Evolutionary conservation across 768 basidiomycete species (phyloP), one percentile per base, ranked within the genome.

Genomic region (Tulasnella sp.): DNA sequence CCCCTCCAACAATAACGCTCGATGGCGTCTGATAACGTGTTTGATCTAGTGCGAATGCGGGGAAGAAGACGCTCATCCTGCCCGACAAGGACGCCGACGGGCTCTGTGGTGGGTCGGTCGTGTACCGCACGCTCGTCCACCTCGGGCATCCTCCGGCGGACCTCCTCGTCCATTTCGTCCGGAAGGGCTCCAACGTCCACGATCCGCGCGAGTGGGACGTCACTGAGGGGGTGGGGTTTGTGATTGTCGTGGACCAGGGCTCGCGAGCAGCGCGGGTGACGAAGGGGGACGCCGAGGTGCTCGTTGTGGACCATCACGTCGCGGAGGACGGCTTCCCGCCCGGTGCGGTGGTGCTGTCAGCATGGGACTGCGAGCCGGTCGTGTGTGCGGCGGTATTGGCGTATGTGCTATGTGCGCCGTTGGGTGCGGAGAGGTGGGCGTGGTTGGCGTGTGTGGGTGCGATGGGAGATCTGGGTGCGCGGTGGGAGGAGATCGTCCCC

Each of bases 281-380:
- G 35, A 31, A 29, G 1, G 35, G 27, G 27, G 61, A 41, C 21
- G 65, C 63, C 17, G 57, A 59, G 50, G 66, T 67, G 29, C 68
- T 77, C 31, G 65, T 77, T 35, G 64, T 77, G n/a, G 75, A 77
- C 64, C 75, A 77, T 63, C 75, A 77, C 63, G 67, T 69, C 63
- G 73, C 69, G 15, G n/a, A n/a, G n/a, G 65, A 65, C 21, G 67
- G 69, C 57, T 75, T 71, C 60, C 73, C 74, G 0, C 65, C 67
- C 1, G 66, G 63, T 23, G 64, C 71, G 2, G 19, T 59, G 11
- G 71, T 74, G 49, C n/a, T n/a, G n/a, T n/a, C n/a, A n/a, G 74
- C 75, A 0, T 74, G 72, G 49, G 64, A 67, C 19, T 66, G 69
- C 11, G 57, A 63, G 17, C 75, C 75, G 0, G 70, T 77, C 32